Conservation (phyloP, 495 filamentous ascomycete genomes). For the Massariosphaeria phaeospora region DNA sequence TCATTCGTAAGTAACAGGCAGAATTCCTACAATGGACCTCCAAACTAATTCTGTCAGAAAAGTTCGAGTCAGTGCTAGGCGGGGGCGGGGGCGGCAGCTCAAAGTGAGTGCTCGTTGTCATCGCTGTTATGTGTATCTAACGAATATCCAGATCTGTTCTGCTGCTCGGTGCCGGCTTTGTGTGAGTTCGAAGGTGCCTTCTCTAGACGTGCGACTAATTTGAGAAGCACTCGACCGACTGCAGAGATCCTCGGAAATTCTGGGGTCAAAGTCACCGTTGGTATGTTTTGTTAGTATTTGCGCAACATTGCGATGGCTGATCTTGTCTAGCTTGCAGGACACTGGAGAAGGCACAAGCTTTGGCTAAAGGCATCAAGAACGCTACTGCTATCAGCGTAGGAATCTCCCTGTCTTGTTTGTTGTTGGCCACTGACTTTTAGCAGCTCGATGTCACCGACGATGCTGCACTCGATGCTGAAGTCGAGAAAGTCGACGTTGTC, state of each 20-base stretch:
- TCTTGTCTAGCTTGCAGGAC: conserved; percentile 70
- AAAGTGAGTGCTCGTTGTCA: conserved; percentile 3
- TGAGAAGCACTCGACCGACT: conserved; percentile 59
- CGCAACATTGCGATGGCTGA: neutral
- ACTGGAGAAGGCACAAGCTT: conserved; percentile 66
- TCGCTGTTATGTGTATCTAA: conserved; percentile 1
- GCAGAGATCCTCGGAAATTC: conserved; percentile 70
- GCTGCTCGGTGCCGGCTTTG: conserved; percentile 73
- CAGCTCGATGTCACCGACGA: conserved; percentile 77
- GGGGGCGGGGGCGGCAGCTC: neutral
- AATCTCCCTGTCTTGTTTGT: too few species aligned
- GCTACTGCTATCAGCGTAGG: conserved; percentile 43
- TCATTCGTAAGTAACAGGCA: conserved; percentile 18
- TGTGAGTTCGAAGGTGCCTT: conserved; percentile 38
- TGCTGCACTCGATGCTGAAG: conserved; percentile 67
- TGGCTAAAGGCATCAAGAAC: conserved; percentile 65
- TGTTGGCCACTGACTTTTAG: too few species aligned
- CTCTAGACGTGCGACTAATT: neutral
- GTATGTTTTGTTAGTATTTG: conserved; percentile 46
- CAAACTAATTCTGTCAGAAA: conserved; percentile 8
- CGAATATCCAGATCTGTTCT: conserved; percentile 46
- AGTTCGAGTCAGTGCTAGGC: conserved; percentile 19
- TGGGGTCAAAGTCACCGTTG: conserved; percentile 75
- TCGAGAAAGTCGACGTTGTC: conserved; percentile 67
- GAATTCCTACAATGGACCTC: neutral